Percentiles rank a stretch among this genome's conserved stretches.
Evolutionary conservation across 2,329 filamentous ascomycete species (phyloP).

Genomic region (Trichophyton simii): DNA sequence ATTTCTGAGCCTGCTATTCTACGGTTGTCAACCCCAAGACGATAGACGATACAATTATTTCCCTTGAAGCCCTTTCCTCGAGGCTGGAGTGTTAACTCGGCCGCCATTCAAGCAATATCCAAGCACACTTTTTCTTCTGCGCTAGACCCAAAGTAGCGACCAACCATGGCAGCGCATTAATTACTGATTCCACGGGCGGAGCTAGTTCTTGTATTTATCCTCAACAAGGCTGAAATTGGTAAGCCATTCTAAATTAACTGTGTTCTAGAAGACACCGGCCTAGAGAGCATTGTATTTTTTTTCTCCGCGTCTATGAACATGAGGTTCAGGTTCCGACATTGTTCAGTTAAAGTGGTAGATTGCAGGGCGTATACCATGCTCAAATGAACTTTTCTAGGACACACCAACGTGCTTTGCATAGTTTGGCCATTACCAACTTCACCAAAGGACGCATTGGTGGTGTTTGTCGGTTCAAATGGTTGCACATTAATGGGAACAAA

Average conservation of each 20-base stretch:
- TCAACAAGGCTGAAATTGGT: background rate
- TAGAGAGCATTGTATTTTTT: background rate
- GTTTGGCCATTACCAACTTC: background rate
- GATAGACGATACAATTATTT: background rate
- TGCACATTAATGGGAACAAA: background rate
- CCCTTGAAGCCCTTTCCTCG: background rate
- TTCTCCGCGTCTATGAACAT: background rate
- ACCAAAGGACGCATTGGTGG: background rate
- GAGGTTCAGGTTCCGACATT: background rate
- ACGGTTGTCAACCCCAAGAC: background rate
- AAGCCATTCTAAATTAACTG: background rate
- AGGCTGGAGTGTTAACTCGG: background rate
- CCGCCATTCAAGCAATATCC: background rate
- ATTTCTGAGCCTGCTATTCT: no score
- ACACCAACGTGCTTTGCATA: background rate
- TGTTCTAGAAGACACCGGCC: background rate
- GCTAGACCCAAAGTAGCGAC: no score
- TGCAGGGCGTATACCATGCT: background rate
- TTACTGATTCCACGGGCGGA: background rate
- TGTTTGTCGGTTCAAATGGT: background rate
- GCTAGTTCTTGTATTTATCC: background rate
- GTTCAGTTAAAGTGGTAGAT: background rate
- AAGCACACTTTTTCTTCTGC: no score
- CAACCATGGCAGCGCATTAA: no score
- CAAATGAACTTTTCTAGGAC: background rate